Evolutionary conservation across 2,329 filamentous ascomycete genomes (phyloP).

Genomic region (Fusarium austroafricanum): DNA sequence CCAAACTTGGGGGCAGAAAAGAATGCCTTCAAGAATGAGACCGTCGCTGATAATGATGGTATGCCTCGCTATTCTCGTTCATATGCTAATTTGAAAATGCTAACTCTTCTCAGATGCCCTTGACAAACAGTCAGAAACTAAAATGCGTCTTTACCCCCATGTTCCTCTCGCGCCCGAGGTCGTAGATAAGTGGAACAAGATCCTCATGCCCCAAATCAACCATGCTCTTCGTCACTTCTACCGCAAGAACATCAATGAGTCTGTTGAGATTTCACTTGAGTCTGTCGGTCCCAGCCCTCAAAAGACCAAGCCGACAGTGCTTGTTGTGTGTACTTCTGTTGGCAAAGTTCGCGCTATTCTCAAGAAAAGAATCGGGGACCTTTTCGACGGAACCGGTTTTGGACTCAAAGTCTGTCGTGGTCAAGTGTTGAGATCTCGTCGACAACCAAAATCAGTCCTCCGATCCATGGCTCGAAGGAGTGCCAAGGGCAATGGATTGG

Average conservation of each 20-base stretch:
- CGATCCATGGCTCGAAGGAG: slow-evolving; percentile 50
- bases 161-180: slow-evolving; percentile 68
- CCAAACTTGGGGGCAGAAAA: slow-evolving; percentile 10
- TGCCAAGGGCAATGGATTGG: slow-evolving; percentile 51
- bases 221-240: slow-evolving; percentile 77
- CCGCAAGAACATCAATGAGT: slow-evolving; percentile 75
- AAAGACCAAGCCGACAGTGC: slow-evolving; percentile 76
- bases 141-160: slow-evolving; percentile 70
- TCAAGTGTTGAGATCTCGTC: slow-evolving; percentile 71
- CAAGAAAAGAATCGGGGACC: slow-evolving; percentile 72
- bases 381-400: slow-evolving; percentile 74
- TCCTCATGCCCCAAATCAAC: slow-evolving; percentile 79
- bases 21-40: slow-evolving; percentile 10
- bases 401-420: slow-evolving; percentile 79
- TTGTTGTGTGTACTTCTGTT: slow-evolving; percentile 82
- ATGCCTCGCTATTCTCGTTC: neutral
- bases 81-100: neutral
- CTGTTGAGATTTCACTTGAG: slow-evolving; percentile 81
- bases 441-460: slow-evolving; percentile 49
- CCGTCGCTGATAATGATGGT: slow-evolving; percentile 38
- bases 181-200: slow-evolving; percentile 77
- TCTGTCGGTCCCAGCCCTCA: slow-evolving; percentile 76
- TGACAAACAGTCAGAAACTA: slow-evolving; percentile 51
- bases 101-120: slow-evolving; percentile 36
- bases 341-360: slow-evolving; percentile 77